phyloP scores from a whole-genome alignment of 495 filamentous ascomycete genomes.

The Penicillium robsamsonii region DNA sequence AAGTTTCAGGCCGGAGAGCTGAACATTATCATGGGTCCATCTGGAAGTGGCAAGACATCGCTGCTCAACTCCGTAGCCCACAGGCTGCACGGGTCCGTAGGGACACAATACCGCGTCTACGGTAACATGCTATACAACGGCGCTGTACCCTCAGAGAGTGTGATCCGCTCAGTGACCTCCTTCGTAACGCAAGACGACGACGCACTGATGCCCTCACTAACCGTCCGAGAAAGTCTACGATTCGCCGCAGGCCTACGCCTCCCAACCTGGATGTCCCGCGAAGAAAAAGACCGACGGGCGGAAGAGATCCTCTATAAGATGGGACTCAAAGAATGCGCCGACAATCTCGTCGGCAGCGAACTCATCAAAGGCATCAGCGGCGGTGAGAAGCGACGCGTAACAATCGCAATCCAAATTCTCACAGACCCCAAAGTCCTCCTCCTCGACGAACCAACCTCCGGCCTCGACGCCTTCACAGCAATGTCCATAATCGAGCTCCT shows the following conservation, averaged over 20 bases:
- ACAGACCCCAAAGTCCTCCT: slow-evolving; percentile 68
- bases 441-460: slow-evolving; percentile 73
- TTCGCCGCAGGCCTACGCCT: slow-evolving; percentile 68
- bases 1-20: slow-evolving; percentile 61
- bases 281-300: slow-evolving; percentile 61
- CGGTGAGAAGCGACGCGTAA: slow-evolving; percentile 71
- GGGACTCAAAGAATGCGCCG: slow-evolving; percentile 74
- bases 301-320: slow-evolving; percentile 71
- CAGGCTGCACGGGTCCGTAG: slow-evolving; percentile 55
- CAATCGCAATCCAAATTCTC: slow-evolving; percentile 72
- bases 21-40: slow-evolving; percentile 78
- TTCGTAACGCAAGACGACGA: slow-evolving; percentile 78
- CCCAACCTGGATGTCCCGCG: slow-evolving; percentile 61
- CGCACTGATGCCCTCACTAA: slow-evolving; percentile 68
- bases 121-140: slow-evolving; percentile 68
- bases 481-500: slow-evolving; percentile 72
- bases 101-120: slow-evolving; percentile 51
- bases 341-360: slow-evolving; percentile 68
- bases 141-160: slow-evolving; percentile 58
- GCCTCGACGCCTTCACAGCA: slow-evolving; percentile 73
- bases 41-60: slow-evolving; percentile 71
- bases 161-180: slow-evolving; percentile 66
- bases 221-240: slow-evolving; percentile 67
- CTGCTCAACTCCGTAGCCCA: slow-evolving; percentile 67
- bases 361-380: slow-evolving; percentile 74